A percentile compares a stretch with the other conserved stretches of the same genome.
phyloP scores from a whole-genome alignment of 768 basidiomycete species.

The Suillus ampliporus region DNA sequence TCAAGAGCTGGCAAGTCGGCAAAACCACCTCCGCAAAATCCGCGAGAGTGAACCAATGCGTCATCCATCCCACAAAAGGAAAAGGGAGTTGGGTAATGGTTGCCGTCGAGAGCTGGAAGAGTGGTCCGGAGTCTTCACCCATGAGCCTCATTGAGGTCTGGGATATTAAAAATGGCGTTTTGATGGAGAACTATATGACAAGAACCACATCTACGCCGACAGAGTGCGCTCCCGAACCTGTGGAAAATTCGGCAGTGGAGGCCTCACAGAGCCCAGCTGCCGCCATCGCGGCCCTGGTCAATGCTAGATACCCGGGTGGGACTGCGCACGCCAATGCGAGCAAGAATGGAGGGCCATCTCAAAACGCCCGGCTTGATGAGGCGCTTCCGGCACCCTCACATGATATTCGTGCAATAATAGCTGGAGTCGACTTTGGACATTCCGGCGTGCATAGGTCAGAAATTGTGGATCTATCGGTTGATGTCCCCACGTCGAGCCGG shows the following conservation, averaged over 20 bases:
- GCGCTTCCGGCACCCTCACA: slow-evolving; percentile 55
- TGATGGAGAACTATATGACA: slow-evolving; percentile 83
- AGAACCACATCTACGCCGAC: slow-evolving; percentile 50
- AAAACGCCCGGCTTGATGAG: slow-evolving; percentile 40
- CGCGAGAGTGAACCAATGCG: slow-evolving; percentile 72
- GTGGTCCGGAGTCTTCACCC: slow-evolving; percentile 45
- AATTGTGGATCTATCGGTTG: slow-evolving; percentile 48
- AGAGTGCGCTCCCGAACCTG: slow-evolving; percentile 59
- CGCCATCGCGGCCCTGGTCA: slow-evolving; percentile 83
- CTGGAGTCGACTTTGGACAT: slow-evolving; percentile 79
- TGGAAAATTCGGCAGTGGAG: slow-evolving; percentile 55
- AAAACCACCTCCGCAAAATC: slow-evolving; percentile 55
- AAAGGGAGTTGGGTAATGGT: slow-evolving; percentile 92
- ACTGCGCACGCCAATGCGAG: slow-evolving; percentile 29
- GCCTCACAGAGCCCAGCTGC: slow-evolving; percentile 69
- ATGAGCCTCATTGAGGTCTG: slow-evolving; percentile 79
- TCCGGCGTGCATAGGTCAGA: slow-evolving; percentile 57
- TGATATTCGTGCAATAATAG: slow-evolving; percentile 72
- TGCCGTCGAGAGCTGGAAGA: slow-evolving; percentile 62
- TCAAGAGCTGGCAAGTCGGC: slow-evolving; percentile 88
- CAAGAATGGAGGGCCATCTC: slow-evolving; percentile 39
- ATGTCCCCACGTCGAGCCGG: slow-evolving; percentile 45
- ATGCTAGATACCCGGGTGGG: slow-evolving; percentile 56
- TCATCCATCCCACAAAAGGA: slow-evolving; percentile 85
- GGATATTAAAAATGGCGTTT: slow-evolving; percentile 82